A percentile compares a stretch with the other conserved stretches of the same genome.
Evolutionary conservation across 768 basidiomycete species (phyloP).

Genomic region (Psilocybe azurescens): DNA sequence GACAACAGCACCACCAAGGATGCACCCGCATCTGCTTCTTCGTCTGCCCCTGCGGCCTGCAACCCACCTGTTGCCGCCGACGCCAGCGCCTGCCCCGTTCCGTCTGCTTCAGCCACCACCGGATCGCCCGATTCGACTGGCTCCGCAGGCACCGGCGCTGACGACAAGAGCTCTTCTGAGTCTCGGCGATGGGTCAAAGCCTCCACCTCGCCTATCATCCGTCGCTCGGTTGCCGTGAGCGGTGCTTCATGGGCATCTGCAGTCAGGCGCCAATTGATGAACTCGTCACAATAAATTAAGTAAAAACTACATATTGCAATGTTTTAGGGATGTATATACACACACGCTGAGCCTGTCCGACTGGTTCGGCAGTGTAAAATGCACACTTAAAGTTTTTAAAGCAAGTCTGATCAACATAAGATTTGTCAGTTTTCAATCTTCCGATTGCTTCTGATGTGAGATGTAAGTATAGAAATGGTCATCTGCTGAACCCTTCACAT

Average conservation of each 20-base stretch:
- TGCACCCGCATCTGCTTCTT: neutral
- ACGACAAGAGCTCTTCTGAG: neutral
- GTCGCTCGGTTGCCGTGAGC: conserved; percentile 22
- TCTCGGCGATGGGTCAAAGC: conserved; percentile 13
- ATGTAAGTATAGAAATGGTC: neutral
- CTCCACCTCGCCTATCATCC: conserved; percentile 12
- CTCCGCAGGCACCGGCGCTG: neutral
- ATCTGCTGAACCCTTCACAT: neutral
- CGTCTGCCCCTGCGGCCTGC: neutral
- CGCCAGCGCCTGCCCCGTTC: neutral
- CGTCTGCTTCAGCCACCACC: neutral
- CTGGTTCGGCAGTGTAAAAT: conserved; percentile 33
- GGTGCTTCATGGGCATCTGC: conserved; percentile 30
- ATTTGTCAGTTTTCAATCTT: too few species aligned
- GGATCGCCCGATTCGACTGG: neutral
- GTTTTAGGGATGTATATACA: conserved; percentile 31
- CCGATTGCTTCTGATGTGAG: too few species aligned
- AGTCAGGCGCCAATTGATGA: conserved; percentile 20
- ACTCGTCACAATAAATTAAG: conserved; percentile 1
- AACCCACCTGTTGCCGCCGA: neutral
- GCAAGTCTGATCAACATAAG: too few species aligned
- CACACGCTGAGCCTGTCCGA: conserved; percentile 31
- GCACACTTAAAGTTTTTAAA: conserved; percentile 13
- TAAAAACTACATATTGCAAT: conserved; percentile 11
- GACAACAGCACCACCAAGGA: neutral